Conservation (phyloP, 768 basidiomycete species). For the Pleurotus giganteus region DNA sequence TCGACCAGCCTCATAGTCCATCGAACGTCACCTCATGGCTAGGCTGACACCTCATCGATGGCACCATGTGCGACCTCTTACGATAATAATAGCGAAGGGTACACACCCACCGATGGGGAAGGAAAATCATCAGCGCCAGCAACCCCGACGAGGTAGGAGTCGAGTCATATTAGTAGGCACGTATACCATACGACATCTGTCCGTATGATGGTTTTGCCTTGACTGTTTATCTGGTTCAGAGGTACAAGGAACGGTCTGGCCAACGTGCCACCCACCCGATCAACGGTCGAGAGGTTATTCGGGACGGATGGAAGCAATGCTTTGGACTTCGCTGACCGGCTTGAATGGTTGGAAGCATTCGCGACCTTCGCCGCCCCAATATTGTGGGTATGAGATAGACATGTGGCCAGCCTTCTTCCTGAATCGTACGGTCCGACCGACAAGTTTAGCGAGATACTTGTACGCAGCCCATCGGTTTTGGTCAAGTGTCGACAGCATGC, state of each 20-base stretch:
- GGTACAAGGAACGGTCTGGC: neutral
- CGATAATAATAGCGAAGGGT: too few relatives aligned
- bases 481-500: neutral
- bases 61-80: too few relatives aligned
- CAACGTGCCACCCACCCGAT: neutral
- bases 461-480: neutral
- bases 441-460: neutral
- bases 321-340: neutral
- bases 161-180: too few relatives aligned
- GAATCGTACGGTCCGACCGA: neutral
- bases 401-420: neutral
- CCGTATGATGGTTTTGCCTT: neutral
- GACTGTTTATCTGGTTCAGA: neutral
- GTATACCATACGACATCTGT: neutral
- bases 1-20: too few relatives aligned
- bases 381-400: neutral
- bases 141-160: too few relatives aligned
- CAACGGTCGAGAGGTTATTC: conserved; percentile 1
- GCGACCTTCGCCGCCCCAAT: too few relatives aligned
- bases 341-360: neutral
- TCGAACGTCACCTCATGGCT: too few relatives aligned
- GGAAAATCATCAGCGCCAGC: neutral
- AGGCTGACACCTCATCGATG: too few relatives aligned
- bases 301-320: neutral
- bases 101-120: too few relatives aligned